A percentile compares a stretch with the other conserved stretches of the same genome.
phyloP scores from a whole-genome alignment of 805 yeast genomes.

The Wickerhamiella siamensis region DNA sequence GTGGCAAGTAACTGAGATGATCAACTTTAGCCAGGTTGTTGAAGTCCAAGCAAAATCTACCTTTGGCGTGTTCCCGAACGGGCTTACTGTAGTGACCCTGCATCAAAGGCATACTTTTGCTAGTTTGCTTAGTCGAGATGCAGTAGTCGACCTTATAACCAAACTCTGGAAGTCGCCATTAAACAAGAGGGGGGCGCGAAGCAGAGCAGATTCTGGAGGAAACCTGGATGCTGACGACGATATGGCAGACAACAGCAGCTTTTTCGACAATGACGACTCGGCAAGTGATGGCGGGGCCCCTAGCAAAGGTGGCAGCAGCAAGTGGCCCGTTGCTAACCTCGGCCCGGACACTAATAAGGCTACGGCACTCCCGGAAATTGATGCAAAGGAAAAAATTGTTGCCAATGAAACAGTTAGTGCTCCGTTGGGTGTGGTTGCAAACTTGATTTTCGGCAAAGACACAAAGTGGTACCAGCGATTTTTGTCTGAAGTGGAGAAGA shows the following conservation, averaged over 20 bases:
- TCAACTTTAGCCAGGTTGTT: constrained; percentile 56
- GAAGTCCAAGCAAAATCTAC: constrained; percentile 69
- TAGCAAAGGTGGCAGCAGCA: constrained; percentile 4
- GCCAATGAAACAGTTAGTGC: constrained; percentile 42
- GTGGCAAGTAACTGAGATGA: constrained; percentile 71
- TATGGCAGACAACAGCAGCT: neutral
- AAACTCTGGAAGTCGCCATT: constrained; percentile 11
- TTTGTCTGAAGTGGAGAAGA: constrained; percentile 21
- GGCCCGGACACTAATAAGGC: constrained; percentile 57
- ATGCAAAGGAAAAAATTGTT: constrained; percentile 36
- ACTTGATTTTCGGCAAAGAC: constrained; percentile 53
- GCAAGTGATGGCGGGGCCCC: constrained; percentile 3
- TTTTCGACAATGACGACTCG: constrained; percentile 18
- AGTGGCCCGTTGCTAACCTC: constrained; percentile 27
- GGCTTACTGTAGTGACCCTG: constrained; percentile 54
- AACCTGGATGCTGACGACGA: neutral
- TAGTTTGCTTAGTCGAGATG: constrained; percentile 70
- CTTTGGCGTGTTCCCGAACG: constrained; percentile 85
- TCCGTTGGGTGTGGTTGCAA: constrained; percentile 65
- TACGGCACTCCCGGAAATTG: constrained; percentile 37
- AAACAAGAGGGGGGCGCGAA: too few species aligned
- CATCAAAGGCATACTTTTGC: constrained; percentile 66
- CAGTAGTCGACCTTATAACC: constrained; percentile 52
- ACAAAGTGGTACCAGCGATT: constrained; percentile 33
- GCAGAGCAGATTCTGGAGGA: neutral